Conservation (phyloP, 495 filamentous ascomycete genomes). For the Lasiosphaeria miniovina region DNA sequence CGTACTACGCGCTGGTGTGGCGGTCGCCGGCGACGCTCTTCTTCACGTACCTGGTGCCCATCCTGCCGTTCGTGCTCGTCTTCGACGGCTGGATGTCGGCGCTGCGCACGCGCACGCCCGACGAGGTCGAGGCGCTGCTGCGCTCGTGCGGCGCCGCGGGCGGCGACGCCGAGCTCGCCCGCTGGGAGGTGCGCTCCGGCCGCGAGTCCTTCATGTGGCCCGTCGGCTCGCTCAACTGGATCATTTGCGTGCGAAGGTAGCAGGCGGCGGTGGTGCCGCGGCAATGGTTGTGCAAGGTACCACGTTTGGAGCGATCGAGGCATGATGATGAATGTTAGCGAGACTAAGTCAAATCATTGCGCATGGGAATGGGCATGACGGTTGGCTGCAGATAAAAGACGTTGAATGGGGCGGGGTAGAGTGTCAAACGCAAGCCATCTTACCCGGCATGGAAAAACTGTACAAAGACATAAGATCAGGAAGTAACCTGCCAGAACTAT, state of each 20-base stretch:
- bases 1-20: conserved; percentile 55
- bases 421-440: no score
- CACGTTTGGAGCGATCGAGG: neutral
- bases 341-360: no score
- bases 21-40: conserved; percentile 54
- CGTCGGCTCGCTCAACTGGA: conserved; percentile 48
- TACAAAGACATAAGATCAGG: no score
- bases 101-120: conserved; percentile 60
- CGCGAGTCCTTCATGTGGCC: conserved; percentile 48
- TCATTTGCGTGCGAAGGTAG: conserved; percentile 42
- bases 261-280: neutral
- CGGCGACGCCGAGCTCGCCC: conserved; percentile 30
- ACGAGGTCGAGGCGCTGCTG: conserved; percentile 59
- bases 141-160: conserved; percentile 45
- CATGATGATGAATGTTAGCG: no score
- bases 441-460: no score
- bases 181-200: conserved; percentile 57
- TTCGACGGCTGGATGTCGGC: conserved; percentile 66
- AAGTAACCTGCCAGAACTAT: no score
- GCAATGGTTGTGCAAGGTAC: neutral
- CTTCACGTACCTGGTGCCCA: conserved; percentile 62
- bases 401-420: no score
- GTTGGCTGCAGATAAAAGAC: no score
- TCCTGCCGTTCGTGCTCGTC: conserved; percentile 61
- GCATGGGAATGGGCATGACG: neutral